Evolutionary conservation across 805 yeast species (phyloP).

Genomic region (Metschnikowia cerradonensis): DNA sequence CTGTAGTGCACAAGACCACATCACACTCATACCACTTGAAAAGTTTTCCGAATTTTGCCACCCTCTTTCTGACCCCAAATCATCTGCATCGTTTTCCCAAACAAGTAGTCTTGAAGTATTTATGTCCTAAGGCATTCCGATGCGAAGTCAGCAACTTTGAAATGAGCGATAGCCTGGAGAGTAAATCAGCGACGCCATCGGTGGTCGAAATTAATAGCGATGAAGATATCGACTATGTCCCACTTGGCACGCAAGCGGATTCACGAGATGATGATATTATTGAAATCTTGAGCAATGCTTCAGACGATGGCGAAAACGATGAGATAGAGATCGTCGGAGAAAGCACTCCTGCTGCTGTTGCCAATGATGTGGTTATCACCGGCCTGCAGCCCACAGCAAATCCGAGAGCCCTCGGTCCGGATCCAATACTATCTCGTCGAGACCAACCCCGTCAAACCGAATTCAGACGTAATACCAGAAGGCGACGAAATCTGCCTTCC

Average conservation of each 20-base stretch:
- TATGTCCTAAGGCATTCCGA: not conserved
- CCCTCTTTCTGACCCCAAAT: not conserved
- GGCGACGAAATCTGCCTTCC: constrained; percentile 8
- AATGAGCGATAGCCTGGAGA: constrained; percentile 11
- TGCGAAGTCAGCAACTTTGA: not conserved
- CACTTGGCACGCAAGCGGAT: not conserved
- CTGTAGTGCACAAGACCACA: not conserved
- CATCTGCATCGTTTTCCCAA: not conserved
- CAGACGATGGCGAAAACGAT: constrained; percentile 11
- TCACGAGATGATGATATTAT: constrained; percentile 9
- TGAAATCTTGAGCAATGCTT: constrained; percentile 13
- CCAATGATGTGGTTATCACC: constrained; percentile 15
- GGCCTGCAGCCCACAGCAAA: constrained; percentile 10
- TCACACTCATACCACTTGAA: not conserved
- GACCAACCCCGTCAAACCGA: not conserved
- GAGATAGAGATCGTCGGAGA: constrained; percentile 17
- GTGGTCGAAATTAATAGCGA: constrained; percentile 15
- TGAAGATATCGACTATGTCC: constrained; percentile 6
- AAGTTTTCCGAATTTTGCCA: not conserved
- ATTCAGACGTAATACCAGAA: constrained; percentile 7
- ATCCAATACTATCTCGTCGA: not conserved
- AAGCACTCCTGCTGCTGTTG: not conserved
- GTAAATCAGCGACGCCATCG: constrained; percentile 10
- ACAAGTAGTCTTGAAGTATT: not conserved
- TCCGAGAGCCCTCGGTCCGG: not conserved